These are phyloP conservation scores for Penicillium sp. DNA, from an alignment of 2,329 filamentous ascomycete species.

Conservation along the genomic window DNA sequence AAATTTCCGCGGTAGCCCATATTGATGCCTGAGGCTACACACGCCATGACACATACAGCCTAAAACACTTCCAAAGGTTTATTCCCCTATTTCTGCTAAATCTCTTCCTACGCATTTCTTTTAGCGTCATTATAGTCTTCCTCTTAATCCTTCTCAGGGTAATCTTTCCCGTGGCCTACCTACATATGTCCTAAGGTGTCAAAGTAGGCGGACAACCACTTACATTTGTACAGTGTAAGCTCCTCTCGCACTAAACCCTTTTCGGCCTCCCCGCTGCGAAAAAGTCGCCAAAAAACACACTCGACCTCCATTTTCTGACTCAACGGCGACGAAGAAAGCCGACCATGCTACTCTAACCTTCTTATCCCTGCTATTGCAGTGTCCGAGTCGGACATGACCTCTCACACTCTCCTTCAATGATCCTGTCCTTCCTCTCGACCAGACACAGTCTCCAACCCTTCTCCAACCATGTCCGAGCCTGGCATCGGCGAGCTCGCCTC, in stretches of 20 bases:
- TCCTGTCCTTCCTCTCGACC: conserved; percentile 21
- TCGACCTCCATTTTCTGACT: conserved; percentile 16
- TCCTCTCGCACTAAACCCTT: conserved; percentile 11
- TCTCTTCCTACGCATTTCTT: too few relatives aligned
- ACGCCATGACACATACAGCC: background rate
- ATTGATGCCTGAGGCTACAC: conserved; percentile 26
- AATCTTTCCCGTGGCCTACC: too few relatives aligned
- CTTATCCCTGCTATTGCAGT: conserved; percentile 14
- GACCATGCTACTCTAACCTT: conserved; percentile 20
- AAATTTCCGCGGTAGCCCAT: conserved; percentile 40
- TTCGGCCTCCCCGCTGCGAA: conserved; percentile 24
- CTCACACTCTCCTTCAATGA: conserved; percentile 25
- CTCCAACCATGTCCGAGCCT: conserved; percentile 34
- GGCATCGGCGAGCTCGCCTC: conserved; percentile 42
- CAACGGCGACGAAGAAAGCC: conserved; percentile 6
- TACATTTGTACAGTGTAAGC: conserved; percentile 2
- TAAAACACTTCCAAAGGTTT: too few relatives aligned
- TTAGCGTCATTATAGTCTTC: too few relatives aligned
- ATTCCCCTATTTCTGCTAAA: too few relatives aligned
- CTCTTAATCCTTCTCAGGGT: too few relatives aligned
- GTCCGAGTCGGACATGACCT: conserved; percentile 34
- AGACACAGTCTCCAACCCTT: conserved; percentile 10
- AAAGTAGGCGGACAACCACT: too few relatives aligned
- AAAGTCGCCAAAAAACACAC: conserved; percentile 31
- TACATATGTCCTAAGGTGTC: too few relatives aligned